phyloP scores from a whole-genome alignment of 2,329 filamentous ascomycete species.

The Akanthomyces muscarius region DNA sequence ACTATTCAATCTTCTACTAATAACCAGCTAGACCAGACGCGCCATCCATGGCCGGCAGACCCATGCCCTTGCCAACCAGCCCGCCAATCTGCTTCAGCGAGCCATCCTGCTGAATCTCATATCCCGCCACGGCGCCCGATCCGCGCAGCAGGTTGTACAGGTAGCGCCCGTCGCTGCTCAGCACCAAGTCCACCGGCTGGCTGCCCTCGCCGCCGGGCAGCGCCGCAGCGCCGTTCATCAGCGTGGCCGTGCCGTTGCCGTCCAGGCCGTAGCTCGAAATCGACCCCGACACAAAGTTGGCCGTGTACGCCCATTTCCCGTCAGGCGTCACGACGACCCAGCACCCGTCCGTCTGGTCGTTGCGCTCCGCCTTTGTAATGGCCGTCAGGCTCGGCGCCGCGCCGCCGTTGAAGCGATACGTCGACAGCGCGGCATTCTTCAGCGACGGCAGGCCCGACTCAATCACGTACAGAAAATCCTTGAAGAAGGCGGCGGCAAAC shows the following conservation, averaged over 20 bases:
- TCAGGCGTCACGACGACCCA: slow-evolving; percentile 23
- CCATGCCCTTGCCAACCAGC: slow-evolving; percentile 20
- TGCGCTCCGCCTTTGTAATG: slow-evolving; percentile 19
- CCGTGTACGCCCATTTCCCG: slow-evolving; percentile 20
- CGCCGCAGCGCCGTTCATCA: slow-evolving; percentile 21
- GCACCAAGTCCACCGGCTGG: slow-evolving; percentile 21
- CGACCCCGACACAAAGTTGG: slow-evolving; percentile 23
- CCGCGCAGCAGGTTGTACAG: slow-evolving; percentile 24
- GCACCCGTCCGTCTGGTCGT: slow-evolving; percentile 22
- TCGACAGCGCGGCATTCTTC: slow-evolving; percentile 19
- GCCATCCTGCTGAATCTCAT: slow-evolving; percentile 21
- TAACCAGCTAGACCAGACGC: slow-evolving; percentile 20
- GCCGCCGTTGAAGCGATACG: slow-evolving; percentile 19
- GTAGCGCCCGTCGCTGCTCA: slow-evolving; percentile 21
- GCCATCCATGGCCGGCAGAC: slow-evolving; percentile 16
- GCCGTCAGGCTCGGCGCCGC: slow-evolving; percentile 17
- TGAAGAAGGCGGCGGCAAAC: slow-evolving; percentile 19
- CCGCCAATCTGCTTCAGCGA: slow-evolving; percentile 21
- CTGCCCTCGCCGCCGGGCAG: slow-evolving; percentile 19
- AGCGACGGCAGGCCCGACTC: slow-evolving; percentile 20
- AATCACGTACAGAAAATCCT: slow-evolving; percentile 18
- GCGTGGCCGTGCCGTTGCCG: slow-evolving; percentile 18
- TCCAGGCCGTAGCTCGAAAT: slow-evolving; percentile 22
- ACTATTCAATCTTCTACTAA: neutral
- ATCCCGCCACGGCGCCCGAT: slow-evolving; percentile 21